Evolutionary conservation across 108 stramenopile species (phyloP).

Genomic region (Nitzschia putrida): DNA sequence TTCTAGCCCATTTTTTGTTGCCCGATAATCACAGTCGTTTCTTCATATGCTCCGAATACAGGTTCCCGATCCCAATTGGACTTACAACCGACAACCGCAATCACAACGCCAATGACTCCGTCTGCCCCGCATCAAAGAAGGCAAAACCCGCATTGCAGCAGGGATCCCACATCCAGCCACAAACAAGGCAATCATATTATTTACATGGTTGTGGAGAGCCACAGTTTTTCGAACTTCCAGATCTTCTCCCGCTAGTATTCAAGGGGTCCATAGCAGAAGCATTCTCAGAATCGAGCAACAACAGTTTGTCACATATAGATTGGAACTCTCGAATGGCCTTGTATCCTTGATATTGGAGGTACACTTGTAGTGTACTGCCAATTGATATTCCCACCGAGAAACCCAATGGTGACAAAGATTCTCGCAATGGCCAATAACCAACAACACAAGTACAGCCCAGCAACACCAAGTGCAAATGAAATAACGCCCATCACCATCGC

Average conservation of each 20-base stretch:
- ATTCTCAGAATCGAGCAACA: neutral
- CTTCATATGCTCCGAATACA: no score
- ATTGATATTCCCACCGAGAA: constrained; percentile 33
- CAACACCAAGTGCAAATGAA: constrained; percentile 20
- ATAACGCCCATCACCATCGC: constrained; percentile 28
- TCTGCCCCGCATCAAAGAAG: neutral
- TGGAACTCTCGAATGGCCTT: constrained; percentile 13
- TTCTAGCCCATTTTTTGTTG: no score
- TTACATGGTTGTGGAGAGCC: neutral
- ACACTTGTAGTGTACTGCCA: constrained; percentile 29
- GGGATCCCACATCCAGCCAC: neutral
- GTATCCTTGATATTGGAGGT: constrained; percentile 18
- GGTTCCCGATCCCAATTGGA: no score
- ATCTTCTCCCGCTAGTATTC: neutral
- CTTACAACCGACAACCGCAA: neutral
- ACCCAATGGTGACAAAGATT: neutral
- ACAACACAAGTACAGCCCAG: constrained; percentile 12
- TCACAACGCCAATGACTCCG: neutral
- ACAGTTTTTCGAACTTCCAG: neutral
- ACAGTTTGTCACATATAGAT: neutral
- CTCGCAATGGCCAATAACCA: constrained; percentile 14
- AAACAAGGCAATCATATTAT: neutral
- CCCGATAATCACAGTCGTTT: no score
- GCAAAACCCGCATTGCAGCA: neutral
- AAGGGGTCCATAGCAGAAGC: neutral